These are phyloP conservation scores for Canavalia ensiformis DNA, from an alignment of 306 rosid genomes.

Conservation along the genomic window DNA sequence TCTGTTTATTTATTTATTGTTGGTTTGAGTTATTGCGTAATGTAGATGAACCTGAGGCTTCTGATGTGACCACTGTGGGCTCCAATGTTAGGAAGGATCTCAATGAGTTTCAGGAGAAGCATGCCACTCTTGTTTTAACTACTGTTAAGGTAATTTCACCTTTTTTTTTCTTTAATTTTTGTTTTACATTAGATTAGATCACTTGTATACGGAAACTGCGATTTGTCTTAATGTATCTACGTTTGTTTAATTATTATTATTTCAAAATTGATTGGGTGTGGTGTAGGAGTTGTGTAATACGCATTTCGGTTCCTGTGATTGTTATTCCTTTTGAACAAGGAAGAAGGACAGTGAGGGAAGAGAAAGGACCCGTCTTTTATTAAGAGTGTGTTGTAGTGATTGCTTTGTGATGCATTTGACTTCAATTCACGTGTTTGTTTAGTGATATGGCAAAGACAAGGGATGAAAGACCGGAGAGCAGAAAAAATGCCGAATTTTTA, in stretches of 20 bases:
- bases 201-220: slow-evolving; percentile 2
- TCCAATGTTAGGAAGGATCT: slow-evolving; percentile 95
- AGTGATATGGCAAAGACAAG: slow-evolving; percentile 1
- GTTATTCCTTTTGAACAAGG: neutral
- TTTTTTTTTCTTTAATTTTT: neutral
- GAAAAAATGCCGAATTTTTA: neutral
- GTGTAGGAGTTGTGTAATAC: neutral
- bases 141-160: slow-evolving; percentile 82
- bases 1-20: neutral
- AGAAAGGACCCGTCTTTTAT: neutral
- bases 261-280: neutral
- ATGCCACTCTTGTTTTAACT: slow-evolving; percentile 89
- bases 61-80: slow-evolving; percentile 64
- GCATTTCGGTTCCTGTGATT: neutral
- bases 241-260: neutral
- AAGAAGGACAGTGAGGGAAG: neutral
- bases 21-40: slow-evolving; percentile 21
- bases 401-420: neutral
- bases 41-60: slow-evolving; percentile 78
- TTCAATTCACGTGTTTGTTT: slow-evolving; percentile 19
- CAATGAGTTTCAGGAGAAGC: slow-evolving; percentile 95
- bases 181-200: neutral
- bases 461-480: neutral
- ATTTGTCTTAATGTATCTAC: neutral
- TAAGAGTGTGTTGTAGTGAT: slow-evolving; percentile 1